Conservation (phyloP, 2,329 filamentous ascomycete species). For the Ophiostoma sp. region DNA sequence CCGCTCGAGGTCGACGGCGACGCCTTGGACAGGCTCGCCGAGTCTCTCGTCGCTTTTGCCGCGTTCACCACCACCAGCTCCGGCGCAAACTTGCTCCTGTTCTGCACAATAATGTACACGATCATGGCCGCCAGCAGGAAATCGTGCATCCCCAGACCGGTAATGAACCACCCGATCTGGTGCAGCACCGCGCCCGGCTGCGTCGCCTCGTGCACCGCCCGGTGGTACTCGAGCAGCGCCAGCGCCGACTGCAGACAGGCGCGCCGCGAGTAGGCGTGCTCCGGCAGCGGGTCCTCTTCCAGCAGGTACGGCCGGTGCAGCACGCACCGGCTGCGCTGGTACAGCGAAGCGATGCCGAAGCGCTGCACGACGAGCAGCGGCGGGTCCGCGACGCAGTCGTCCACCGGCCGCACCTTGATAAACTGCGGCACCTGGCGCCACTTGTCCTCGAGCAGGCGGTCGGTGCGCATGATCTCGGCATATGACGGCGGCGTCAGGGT, state of each 20-base stretch:
- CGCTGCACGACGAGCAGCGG: slow-evolving; percentile 47
- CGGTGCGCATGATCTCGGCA: slow-evolving; percentile 45
- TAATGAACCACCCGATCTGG: slow-evolving; percentile 52
- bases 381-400: slow-evolving; percentile 46
- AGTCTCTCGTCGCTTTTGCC: background rate
- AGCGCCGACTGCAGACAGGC: slow-evolving; percentile 48
- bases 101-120: slow-evolving; percentile 49
- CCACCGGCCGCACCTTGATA: slow-evolving; percentile 46
- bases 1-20: background rate
- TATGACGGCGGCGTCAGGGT: slow-evolving; percentile 45
- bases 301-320: slow-evolving; percentile 51
- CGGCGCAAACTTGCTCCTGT: slow-evolving; percentile 32
- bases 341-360: slow-evolving; percentile 48
- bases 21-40: background rate
- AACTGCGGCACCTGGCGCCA: slow-evolving; percentile 45
- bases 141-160: slow-evolving; percentile 54
- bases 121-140: slow-evolving; percentile 59
- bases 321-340: slow-evolving; percentile 52
- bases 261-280: slow-evolving; percentile 50
- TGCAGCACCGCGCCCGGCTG: slow-evolving; percentile 51
- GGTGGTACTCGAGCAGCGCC: slow-evolving; percentile 45
- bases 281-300: slow-evolving; percentile 38
- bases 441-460: slow-evolving; percentile 41
- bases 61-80: slow-evolving; percentile 23
- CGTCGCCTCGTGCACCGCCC: slow-evolving; percentile 43